Evolutionary conservation across 257 asterid genomes (phyloP).

Genomic region (Mentha longifolia): DNA sequence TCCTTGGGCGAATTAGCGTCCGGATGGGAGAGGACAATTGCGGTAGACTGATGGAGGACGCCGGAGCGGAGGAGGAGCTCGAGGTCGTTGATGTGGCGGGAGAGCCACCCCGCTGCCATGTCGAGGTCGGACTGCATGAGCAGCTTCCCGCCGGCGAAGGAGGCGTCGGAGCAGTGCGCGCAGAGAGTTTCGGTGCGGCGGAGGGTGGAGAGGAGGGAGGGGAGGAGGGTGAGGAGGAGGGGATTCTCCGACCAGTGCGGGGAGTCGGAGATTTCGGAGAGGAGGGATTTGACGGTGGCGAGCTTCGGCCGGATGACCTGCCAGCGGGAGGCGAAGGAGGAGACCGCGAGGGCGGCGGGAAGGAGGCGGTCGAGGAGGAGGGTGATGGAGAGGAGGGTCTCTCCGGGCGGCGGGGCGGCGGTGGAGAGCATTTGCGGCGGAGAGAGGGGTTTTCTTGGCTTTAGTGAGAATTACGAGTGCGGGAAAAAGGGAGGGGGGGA

Average conservation of each 20-base stretch:
- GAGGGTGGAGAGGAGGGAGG: slow-evolving; percentile 60
- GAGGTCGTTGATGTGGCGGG: slow-evolving; percentile 69
- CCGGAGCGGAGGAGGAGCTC: slow-evolving; percentile 87
- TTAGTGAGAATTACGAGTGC: slow-evolving; percentile 37
- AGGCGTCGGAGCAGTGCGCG: slow-evolving; percentile 52
- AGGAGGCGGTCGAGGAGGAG: slow-evolving; percentile 53
- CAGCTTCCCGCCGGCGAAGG: slow-evolving; percentile 69
- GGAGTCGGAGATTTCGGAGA: slow-evolving; percentile 59
- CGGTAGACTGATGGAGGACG: slow-evolving; percentile 83
- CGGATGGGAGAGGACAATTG: slow-evolving; percentile 92
- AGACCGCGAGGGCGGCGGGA: slow-evolving; percentile 55
- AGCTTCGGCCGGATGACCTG: slow-evolving; percentile 70
- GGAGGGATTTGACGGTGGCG: slow-evolving; percentile 46
- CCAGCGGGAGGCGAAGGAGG: slow-evolving; percentile 74
- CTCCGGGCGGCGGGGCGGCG: slow-evolving; percentile 43
- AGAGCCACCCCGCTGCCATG: slow-evolving; percentile 85
- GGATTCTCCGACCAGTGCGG: slow-evolving; percentile 85
- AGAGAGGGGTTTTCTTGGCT: slow-evolving; percentile 17
- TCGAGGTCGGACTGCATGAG: slow-evolving; percentile 98
- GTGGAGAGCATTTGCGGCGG: slow-evolving; percentile 38
- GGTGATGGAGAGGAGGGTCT: slow-evolving; percentile 44
- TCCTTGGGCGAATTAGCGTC: slow-evolving; percentile 51
- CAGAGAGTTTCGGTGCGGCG: slow-evolving; percentile 61
- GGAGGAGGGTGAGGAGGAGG: slow-evolving; percentile 59
- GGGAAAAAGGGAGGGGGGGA: background rate